Evolutionary conservation across 352 stramenopile species (phyloP), one percentile per base, ranked within the genome.

Genomic region (Globisporangium yorkense): DNA sequence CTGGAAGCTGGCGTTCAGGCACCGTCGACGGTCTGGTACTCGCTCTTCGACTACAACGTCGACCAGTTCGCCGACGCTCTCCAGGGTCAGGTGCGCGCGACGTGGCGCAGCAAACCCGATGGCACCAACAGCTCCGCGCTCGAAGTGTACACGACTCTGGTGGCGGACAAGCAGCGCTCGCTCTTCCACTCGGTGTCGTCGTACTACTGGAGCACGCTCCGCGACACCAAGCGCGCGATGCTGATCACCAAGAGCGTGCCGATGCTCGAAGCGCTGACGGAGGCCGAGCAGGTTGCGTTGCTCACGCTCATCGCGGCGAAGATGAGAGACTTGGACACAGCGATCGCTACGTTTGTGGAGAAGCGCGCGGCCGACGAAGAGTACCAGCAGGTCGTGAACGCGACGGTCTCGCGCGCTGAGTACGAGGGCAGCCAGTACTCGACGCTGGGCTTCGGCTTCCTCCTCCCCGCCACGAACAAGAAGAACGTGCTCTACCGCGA

Each of bases 21-120:
- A 0, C 76, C 80, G 7, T 90, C 80, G 15, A 88, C 77, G 0
- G 72, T 74, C 9, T 88, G 77, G 80, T 84, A 84, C 51, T 83
- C 80, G 3, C 54, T 15, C 13, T 65, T 71, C 53, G 80, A 90
- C 57, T 70, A 73, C 49, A 58, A 76, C 15, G 54, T 66, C 8
- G 80, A 89, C 31, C 66, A 87, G 46, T 71, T 87, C 48, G 77
- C 77, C 0, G 80, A 89, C 57, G 70, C 67, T 5, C 44, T 88
- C 2, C 31, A 85, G n/a, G 72, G 76, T 8, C 65, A 67, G 31
- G 63, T 77, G 0, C 81, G 78, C 49, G 61, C 62, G 7, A 66
- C 70, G 13, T 72, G 71, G 24, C 58, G 24, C 21, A 33, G 41
- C 16, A 47, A 21, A 47, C 2, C 41, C 5, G 41, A 21, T 44